These are phyloP conservation scores for Penicillium bialowiezense DNA, from an alignment of 495 filamentous ascomycete genomes.

Conservation along the genomic window DNA sequence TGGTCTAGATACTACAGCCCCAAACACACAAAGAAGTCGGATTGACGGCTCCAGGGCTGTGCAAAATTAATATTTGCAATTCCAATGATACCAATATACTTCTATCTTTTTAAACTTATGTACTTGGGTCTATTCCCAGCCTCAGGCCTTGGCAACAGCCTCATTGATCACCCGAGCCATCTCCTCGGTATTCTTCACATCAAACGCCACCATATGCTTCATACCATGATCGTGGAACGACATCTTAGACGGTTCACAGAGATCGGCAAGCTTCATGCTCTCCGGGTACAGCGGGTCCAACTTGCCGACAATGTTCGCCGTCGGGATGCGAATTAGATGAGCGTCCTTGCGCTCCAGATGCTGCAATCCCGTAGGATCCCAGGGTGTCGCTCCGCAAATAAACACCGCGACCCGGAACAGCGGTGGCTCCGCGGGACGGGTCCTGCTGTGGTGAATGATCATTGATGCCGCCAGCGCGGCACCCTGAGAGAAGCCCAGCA, in stretches of 20 bases:
- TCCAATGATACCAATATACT: background rate
- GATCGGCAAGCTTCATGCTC: constrained; percentile 28
- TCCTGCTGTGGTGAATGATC: constrained; percentile 34
- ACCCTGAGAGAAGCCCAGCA: constrained; percentile 48
- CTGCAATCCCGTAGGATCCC: constrained; percentile 24
- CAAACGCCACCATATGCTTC: constrained; percentile 41
- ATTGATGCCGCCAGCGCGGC: constrained; percentile 36
- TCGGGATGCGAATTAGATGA: constrained; percentile 33
- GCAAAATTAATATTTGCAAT: background rate
- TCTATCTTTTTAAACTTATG: too few species aligned
- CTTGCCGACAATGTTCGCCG: constrained; percentile 39
- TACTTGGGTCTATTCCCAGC: too few species aligned
- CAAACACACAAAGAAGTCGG: background rate
- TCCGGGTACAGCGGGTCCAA: constrained; percentile 27
- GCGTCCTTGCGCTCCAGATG: constrained; percentile 13
- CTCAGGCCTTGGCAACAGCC: constrained; percentile 23
- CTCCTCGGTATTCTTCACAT: constrained; percentile 31
- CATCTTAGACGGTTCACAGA: constrained; percentile 37
- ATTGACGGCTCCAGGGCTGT: background rate
- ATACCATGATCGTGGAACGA: constrained; percentile 38
- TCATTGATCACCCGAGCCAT: constrained; percentile 32
- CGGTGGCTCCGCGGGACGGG: constrained; percentile 20
- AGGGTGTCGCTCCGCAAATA: constrained; percentile 33
- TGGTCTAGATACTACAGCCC: constrained; percentile 15
- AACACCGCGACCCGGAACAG: constrained; percentile 44